phyloP scores from a whole-genome alignment of 495 filamentous ascomycete genomes.

The Xylaria flabelliformis region DNA sequence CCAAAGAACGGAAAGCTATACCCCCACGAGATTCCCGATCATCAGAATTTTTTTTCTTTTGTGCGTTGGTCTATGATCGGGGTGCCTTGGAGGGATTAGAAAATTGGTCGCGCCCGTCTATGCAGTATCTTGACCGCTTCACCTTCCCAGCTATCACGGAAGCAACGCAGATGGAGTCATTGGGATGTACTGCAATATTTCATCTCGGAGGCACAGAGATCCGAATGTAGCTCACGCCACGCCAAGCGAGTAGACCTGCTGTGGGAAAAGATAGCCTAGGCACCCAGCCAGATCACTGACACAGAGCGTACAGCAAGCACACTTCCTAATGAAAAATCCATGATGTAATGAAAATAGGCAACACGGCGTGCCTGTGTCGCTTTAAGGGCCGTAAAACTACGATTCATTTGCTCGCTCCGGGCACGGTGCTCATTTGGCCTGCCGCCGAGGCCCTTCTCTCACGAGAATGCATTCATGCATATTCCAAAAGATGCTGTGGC shows the following conservation, averaged over 20 bases:
- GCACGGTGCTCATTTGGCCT: not conserved
- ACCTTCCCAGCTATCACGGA: not conserved
- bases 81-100: not conserved
- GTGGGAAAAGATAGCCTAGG: not conserved
- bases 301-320: not conserved
- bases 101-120: not conserved
- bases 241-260: not conserved
- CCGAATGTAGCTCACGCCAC: not conserved
- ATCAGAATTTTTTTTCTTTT: not conserved
- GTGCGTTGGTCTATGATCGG: not conserved
- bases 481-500: not conserved
- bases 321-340: not conserved
- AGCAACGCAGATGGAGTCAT: not conserved
- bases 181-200: not conserved
- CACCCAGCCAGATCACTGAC: not conserved
- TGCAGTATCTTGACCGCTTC: not conserved
- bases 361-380: not conserved
- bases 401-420: not conserved
- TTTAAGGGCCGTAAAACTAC: not conserved
- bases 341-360: not conserved
- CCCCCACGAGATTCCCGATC: not conserved
- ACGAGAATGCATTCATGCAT: not conserved
- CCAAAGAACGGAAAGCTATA: not conserved
- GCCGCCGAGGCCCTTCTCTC: not conserved
- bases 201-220: not conserved